These are phyloP conservation scores for Karstenula rhodostoma DNA, from an alignment of 2,329 filamentous ascomycete genomes.

Conservation along the genomic window DNA sequence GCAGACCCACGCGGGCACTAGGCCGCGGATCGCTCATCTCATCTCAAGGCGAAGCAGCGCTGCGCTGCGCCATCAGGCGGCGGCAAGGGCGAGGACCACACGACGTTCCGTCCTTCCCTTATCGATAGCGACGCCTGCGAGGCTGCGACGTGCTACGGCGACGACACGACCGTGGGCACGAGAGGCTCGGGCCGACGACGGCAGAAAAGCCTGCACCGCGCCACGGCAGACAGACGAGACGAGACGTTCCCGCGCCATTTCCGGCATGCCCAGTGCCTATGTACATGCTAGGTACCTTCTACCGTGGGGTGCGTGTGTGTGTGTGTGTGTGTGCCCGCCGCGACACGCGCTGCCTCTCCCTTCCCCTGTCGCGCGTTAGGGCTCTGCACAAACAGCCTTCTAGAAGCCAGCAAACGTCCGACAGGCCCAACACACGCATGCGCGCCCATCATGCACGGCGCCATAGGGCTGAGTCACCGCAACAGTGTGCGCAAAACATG, in stretches of 20 bases:
- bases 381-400: neutral
- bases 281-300: no score
- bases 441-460: slow-evolving; percentile 6
- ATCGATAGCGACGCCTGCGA: neutral
- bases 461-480: slow-evolving; percentile 29
- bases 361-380: neutral
- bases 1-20: slow-evolving; percentile 9
- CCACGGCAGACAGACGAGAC: neutral
- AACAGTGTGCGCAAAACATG: neutral
- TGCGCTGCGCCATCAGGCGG: neutral
- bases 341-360: neutral
- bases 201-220: slow-evolving; percentile 1
- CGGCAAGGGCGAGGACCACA: neutral
- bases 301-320: neutral
- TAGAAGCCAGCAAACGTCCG: neutral
- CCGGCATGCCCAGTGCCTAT: no score
- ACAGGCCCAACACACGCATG: neutral
- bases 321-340: neutral
- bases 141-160: neutral
- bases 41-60: neutral
- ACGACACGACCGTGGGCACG: neutral
- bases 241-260: neutral
- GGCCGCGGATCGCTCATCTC: slow-evolving; percentile 7
- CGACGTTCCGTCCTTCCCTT: no score
- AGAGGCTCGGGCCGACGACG: slow-evolving; percentile 8